A percentile compares a stretch with the other conserved stretches of the same genome.
Evolutionary conservation across 371 early-diverging fungal species (phyloP).

Genomic region (Fennellomyces sp.): DNA sequence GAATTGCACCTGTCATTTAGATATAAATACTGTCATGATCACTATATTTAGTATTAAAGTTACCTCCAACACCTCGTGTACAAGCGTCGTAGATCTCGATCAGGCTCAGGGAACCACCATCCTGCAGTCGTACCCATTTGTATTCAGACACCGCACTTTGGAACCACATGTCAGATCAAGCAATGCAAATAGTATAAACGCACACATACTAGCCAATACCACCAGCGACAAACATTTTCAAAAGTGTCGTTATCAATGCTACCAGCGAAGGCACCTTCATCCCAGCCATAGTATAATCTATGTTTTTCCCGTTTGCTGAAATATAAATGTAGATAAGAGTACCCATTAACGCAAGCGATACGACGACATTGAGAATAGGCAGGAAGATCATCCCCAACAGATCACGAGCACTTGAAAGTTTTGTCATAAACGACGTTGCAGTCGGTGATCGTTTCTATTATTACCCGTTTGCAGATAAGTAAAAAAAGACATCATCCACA

Average conservation of each 20-base stretch:
- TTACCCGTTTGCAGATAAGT: not conserved
- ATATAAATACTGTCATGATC: not conserved
- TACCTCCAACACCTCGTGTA: conserved; percentile 31
- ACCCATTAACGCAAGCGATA: conserved; percentile 9
- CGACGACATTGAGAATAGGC: conserved; percentile 10
- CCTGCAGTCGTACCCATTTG: conserved; percentile 29
- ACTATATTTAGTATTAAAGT: not conserved
- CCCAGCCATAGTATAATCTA: conserved; percentile 21
- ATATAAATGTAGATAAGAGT: conserved; percentile 10
- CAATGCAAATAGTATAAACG: not conserved
- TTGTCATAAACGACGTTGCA: not conserved
- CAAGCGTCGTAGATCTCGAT: conserved; percentile 32
- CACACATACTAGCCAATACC: conserved; percentile 31
- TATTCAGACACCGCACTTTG: conserved; percentile 31
- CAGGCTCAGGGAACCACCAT: conserved; percentile 22
- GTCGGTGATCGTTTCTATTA: not conserved
- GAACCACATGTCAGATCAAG: not conserved
- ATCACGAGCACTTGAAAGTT: conserved; percentile 1
- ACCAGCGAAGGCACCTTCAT: conserved; percentile 22
- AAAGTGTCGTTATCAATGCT: conserved; percentile 18
- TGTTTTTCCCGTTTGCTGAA: conserved; percentile 16
- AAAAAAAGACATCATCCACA: not conserved
- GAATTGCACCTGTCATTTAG: conserved; percentile 12
- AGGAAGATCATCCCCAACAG: conserved; percentile 5
- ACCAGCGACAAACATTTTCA: conserved; percentile 21